Base-by-base conservation (phyloP, 2,329 filamentous ascomycete species). In the Ceratocystis colombiana region DNA sequence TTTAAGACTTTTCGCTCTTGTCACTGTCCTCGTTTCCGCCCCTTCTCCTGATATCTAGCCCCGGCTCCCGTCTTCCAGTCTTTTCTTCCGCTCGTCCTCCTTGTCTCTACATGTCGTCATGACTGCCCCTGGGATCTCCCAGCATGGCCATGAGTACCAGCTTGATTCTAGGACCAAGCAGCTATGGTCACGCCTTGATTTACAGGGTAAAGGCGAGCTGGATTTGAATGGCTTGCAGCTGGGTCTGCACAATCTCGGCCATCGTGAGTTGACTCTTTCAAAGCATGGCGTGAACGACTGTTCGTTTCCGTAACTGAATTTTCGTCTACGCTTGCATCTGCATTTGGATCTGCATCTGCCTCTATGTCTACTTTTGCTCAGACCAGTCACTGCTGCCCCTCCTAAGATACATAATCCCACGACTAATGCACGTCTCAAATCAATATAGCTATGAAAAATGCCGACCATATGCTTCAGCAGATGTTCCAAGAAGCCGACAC, bases 161-260 rank as follows among this genome's bases (percentile, higher is more conserved):
- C 85, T 88, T 74, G 89, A 96, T 78, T 83, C 85, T 76, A 84
- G 92, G 73, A 84, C 96, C 72, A 87, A 90, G 77, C 82, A 86
- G 75, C 84, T 97, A 73, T 97, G 93, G 92, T 80, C 79, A 73
- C 86, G 84, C 72, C 83, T 99, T 70, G 91, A 96, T 75, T 87
- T 87, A 70, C 83, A 85, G 70, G 81, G 82, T 68, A 86, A 87
- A 71, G 90, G 90, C 68, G 86, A 90, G 74, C 81, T 99, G 71
- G 92, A 97, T 76, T 79, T 95, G 70, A 86, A 88, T 74, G 91
- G 86, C 41, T 79, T 99, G 71, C 88, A 92, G 77, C 89, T 86
- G 77, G 94, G 93, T 3, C 78, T 99, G 73, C 85, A 81, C 74
- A 89, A 86, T 76, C 90, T 97, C 72, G 92, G 97, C 75, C 94